phyloP scores from a whole-genome alignment of 1,284 basidiomycete genomes.

The Blastosporella zonata region DNA sequence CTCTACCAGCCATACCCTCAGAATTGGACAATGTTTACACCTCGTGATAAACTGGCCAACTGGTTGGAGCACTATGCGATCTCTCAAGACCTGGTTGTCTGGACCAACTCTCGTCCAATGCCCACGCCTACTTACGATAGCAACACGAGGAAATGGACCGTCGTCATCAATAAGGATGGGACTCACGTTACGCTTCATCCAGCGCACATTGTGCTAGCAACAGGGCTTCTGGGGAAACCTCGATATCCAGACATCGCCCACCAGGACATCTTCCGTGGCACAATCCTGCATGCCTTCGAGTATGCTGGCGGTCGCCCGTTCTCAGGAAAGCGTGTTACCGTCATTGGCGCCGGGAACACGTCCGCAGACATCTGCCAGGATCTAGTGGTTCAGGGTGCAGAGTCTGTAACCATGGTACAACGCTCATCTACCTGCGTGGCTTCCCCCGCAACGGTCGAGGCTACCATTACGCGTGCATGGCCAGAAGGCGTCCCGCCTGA shows the following conservation, averaged over 20 bases:
- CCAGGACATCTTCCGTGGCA: slow-evolving; percentile 29
- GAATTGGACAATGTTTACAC: slow-evolving; percentile 36
- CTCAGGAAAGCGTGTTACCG: slow-evolving; percentile 32
- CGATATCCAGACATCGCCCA: slow-evolving; percentile 27
- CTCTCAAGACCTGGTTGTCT: slow-evolving; percentile 35
- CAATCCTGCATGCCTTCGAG: slow-evolving; percentile 28
- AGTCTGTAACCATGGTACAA: slow-evolving; percentile 37
- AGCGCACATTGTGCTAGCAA: slow-evolving; percentile 36
- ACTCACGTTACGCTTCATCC: slow-evolving; percentile 27
- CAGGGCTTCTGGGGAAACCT: slow-evolving; percentile 34
- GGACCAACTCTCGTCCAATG: slow-evolving; percentile 30
- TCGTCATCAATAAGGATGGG: slow-evolving; percentile 29
- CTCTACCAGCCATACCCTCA: slow-evolving; percentile 37
- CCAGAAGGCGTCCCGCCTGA: slow-evolving; percentile 40
- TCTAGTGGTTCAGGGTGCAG: slow-evolving; percentile 27
- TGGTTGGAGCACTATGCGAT: slow-evolving; percentile 38
- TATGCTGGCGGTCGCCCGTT: slow-evolving; percentile 29
- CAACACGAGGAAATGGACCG: slow-evolving; percentile 29
- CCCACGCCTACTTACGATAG: slow-evolving; percentile 29
- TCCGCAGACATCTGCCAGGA: slow-evolving; percentile 39
- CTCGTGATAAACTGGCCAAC: slow-evolving; percentile 35
- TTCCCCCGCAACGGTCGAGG: slow-evolving; percentile 26
- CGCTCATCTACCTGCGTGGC: slow-evolving; percentile 38
- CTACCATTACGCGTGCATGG: slow-evolving; percentile 29
- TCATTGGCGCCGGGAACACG: slow-evolving; percentile 41